Evolutionary conservation across 768 basidiomycete species (phyloP).

Genomic region (Trametopsis cervina): DNA sequence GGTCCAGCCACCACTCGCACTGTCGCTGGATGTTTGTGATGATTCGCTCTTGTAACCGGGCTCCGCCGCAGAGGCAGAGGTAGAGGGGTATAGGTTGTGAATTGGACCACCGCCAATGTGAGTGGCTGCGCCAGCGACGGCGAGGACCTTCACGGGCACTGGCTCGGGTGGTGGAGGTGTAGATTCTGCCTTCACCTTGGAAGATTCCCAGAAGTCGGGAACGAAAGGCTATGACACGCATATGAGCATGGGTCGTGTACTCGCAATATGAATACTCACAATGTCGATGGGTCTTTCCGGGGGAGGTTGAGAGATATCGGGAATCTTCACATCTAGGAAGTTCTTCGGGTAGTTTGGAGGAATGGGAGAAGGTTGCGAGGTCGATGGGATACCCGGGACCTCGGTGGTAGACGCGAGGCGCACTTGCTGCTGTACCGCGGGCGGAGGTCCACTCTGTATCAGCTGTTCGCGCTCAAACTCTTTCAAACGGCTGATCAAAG

Average conservation of each 20-base stretch:
- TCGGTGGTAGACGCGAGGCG: slow-evolving; percentile 24
- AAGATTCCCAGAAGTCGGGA: slow-evolving; percentile 53
- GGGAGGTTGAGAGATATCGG: slow-evolving; percentile 41
- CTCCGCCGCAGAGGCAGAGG: slow-evolving; percentile 11
- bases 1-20: slow-evolving; percentile 36
- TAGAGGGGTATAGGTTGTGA: slow-evolving; percentile 29
- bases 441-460: slow-evolving; percentile 7
- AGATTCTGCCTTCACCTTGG: slow-evolving; percentile 27
- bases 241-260: slow-evolving; percentile 6
- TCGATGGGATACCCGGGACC: slow-evolving; percentile 38
- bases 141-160: slow-evolving; percentile 40
- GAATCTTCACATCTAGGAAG: slow-evolving; percentile 47
- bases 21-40: slow-evolving; percentile 16
- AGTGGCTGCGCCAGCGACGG: slow-evolving; percentile 40
- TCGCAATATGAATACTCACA: slow-evolving; percentile 34
- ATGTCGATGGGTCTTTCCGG: slow-evolving; percentile 45
- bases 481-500: slow-evolving; percentile 46
- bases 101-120: slow-evolving; percentile 43
- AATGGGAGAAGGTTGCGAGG: slow-evolving; percentile 22
- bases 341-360: slow-evolving; percentile 19
- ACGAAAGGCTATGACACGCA: slow-evolving; percentile 41
- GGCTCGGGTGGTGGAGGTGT: slow-evolving; percentile 21
- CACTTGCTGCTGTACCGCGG: slow-evolving; percentile 16
- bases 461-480: slow-evolving; percentile 36
- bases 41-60: slow-evolving; percentile 16